These are phyloP conservation scores for Euphorbia pulcherrima DNA, from an alignment of 345 rosid genomes.

Conservation along the genomic window DNA sequence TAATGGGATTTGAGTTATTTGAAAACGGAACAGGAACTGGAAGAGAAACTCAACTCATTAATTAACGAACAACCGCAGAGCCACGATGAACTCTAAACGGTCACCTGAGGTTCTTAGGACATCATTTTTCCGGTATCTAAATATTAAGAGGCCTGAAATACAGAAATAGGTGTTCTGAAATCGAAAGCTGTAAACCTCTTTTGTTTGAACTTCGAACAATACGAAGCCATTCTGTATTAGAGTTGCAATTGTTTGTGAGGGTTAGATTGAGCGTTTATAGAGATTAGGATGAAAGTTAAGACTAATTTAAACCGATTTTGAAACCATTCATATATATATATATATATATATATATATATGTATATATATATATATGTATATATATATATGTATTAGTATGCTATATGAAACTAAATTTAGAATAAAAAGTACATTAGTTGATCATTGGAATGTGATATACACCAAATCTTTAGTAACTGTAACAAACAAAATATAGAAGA, in stretches of 20 bases:
- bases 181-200: not conserved
- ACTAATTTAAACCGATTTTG: not conserved
- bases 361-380: not conserved
- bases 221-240: conserved; percentile 1
- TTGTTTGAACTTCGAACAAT: not conserved
- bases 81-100: conserved; percentile 67
- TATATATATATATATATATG: not conserved
- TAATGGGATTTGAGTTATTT: not conserved
- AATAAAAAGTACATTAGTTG: not conserved
- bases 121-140: not conserved
- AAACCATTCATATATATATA: not conserved
- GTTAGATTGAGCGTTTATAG: conserved; percentile 4
- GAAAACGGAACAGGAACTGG: conserved; percentile 49
- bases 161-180: conserved; percentile 5
- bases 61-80: conserved; percentile 52
- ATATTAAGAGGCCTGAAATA: not conserved
- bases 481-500: too few relatives aligned
- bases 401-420: conserved; percentile 1
- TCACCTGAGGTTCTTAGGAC: not conserved
- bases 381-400: not conserved
- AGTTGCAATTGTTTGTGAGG: not conserved
- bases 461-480: too few relatives aligned
- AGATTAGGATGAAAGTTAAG: not conserved
- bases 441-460: not conserved
- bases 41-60: conserved; percentile 60